Base-by-base conservation (phyloP, 257 asterid genomes). In the Solanum chiquidenum region DNA sequence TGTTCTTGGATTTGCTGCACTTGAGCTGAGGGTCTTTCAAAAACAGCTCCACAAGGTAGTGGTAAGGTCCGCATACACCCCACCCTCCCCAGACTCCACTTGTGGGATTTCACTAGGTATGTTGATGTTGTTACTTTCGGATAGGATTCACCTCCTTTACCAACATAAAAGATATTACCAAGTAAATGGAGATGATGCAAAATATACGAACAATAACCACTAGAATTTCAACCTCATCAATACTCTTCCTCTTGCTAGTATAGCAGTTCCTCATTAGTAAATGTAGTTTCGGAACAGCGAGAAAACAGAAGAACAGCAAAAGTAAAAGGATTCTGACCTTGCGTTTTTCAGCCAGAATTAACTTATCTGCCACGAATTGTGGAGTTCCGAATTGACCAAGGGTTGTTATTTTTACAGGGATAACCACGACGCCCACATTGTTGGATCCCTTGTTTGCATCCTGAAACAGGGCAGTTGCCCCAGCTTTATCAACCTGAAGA, bases 401-500 rank as follows among this genome's bases (percentile, higher is more conserved):
- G 87, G 89, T 91, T 37, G 94, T 92, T 88, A 96, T 94, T 83
- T 94, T 90, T 79, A 94, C 95, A 25, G 99, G 99, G 89, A 80
- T 91, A 87, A 96, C 98, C 64, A 96, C 98, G 7, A 95, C 98
- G 31, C 99, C 99, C 6, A 94, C 87, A 93, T 88, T 96, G 91
- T 96, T 96, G 34, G 94, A 91, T 89, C 96, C 95, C 91, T 92
- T 89, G 73, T 44, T 90, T 75, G 91, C 49, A 64, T 95, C 98
- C 91, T 94, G 98, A 85, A 96, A 96, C 84, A 96, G 83, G 76
- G 86, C 97, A 75, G 95, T 94, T 31, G 98, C 98, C 86, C 99
- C 99, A 29, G 98, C 98, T 92, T 95, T 96, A 35, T 96, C 98
- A 64, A 96, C 98, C 98, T 95, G 88, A 62, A 86, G 52, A 88